These are phyloP conservation scores for Ceratobasidium sp. DNA, from an alignment of 1,284 basidiomycete species.

Conservation along the genomic window DNA sequence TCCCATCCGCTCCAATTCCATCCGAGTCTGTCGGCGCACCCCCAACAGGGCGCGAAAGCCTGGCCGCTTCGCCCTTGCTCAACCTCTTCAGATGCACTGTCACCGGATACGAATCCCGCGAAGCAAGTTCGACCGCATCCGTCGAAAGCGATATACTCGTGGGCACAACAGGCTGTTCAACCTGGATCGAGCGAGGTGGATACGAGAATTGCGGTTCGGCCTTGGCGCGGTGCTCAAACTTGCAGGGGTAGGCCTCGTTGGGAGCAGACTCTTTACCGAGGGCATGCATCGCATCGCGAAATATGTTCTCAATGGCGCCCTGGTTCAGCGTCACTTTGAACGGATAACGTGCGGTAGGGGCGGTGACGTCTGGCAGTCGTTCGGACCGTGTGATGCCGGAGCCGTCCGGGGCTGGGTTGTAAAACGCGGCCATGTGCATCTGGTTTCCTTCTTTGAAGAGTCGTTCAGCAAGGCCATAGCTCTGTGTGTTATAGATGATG, in stretches of 20 bases:
- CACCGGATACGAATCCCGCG: constrained; percentile 61
- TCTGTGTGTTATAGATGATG: constrained; percentile 54
- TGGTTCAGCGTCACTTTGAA: constrained; percentile 78
- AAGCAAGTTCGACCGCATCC: constrained; percentile 54
- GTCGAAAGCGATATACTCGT: constrained; percentile 59
- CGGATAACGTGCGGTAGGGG: constrained; percentile 66
- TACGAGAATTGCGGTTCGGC: constrained; percentile 22
- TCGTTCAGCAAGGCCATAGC: constrained; percentile 73
- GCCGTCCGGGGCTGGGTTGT: constrained; percentile 66
- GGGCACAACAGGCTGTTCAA: constrained; percentile 66
- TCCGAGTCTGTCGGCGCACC: constrained; percentile 31
- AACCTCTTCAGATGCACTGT: constrained; percentile 54
- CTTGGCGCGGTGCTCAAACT: constrained; percentile 28
- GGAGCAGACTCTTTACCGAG: constrained; percentile 49
- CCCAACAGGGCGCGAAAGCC: constrained; percentile 26
- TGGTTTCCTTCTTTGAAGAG: constrained; percentile 70
- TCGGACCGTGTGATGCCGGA: constrained; percentile 68
- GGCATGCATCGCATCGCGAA: constrained; percentile 65
- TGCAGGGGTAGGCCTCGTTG: constrained; percentile 27
- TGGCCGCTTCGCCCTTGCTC: constrained; percentile 20
- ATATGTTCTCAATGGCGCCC: constrained; percentile 73
- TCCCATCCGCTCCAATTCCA: constrained; percentile 28
- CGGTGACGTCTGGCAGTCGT: constrained; percentile 64
- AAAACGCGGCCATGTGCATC: constrained; percentile 73
- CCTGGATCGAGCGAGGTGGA: constrained; percentile 51